phyloP scores from a whole-genome alignment of 306 rosid genomes.

The Quillaja saponaria region DNA sequence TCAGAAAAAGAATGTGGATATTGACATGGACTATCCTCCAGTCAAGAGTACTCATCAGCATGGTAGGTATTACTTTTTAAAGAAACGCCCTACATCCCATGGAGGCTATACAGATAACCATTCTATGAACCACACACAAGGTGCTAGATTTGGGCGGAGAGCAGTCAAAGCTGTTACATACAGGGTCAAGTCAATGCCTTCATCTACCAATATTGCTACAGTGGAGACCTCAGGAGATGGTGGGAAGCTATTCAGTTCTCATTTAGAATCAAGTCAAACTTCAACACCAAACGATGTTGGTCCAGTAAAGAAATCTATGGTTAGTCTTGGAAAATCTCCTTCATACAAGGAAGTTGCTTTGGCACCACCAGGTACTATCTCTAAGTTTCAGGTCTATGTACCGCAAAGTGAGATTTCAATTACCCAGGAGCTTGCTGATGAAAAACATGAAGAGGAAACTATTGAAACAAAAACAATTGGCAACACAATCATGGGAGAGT shows the following conservation, averaged over 20 bases:
- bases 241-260: slow-evolving; percentile 41
- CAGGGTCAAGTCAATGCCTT: slow-evolving; percentile 79
- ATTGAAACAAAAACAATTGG: slow-evolving; percentile 42
- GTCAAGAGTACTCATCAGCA: slow-evolving; percentile 55
- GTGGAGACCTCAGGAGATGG: slow-evolving; percentile 43
- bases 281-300: slow-evolving; percentile 43
- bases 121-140: slow-evolving; percentile 36
- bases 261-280: slow-evolving; percentile 45
- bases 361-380: slow-evolving; percentile 94
- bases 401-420: slow-evolving; percentile 49
- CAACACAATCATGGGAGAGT: slow-evolving; percentile 38
- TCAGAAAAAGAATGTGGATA: slow-evolving; percentile 76
- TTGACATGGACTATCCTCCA: slow-evolving; percentile 48
- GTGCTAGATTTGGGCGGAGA: slow-evolving; percentile 81
- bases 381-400: slow-evolving; percentile 61
- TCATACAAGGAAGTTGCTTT: slow-evolving; percentile 98
- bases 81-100: slow-evolving; percentile 72
- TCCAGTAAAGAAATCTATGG: slow-evolving; percentile 55
- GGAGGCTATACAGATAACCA: slow-evolving; percentile 68
- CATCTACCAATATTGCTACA: slow-evolving; percentile 45
- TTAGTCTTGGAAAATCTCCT: slow-evolving; percentile 90
- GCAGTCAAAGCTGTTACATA: slow-evolving; percentile 70
- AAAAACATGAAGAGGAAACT: slow-evolving; percentile 44
- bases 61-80: slow-evolving; percentile 64
- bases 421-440: slow-evolving; percentile 39